phyloP scores from a whole-genome alignment of 768 basidiomycete species.

The Mycena epipterygia region DNA sequence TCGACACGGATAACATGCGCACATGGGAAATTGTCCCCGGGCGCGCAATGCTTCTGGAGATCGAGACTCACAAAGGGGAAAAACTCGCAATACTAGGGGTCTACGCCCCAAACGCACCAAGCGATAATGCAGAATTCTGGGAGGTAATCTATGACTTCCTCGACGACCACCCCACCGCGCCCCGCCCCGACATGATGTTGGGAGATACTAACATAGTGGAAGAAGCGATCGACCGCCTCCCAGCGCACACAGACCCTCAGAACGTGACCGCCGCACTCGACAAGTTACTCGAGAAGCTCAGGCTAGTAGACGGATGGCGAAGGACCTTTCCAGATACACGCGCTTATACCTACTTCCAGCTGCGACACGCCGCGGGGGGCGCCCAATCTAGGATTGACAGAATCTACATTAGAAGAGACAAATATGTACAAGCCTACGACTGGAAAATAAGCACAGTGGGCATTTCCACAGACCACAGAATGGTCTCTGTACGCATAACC shows the following conservation, averaged over 20 bases:
- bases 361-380: not conserved
- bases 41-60: no score
- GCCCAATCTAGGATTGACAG: conserved; percentile 51
- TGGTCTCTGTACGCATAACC: not conserved
- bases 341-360: no score
- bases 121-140: conserved; percentile 50
- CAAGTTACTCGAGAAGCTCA: no score
- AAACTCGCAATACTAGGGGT: conserved; percentile 46
- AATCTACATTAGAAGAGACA: not conserved
- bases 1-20: no score
- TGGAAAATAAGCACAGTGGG: conserved; percentile 32
- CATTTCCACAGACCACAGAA: not conserved
- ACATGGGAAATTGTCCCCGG: no score
- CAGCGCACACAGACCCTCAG: conserved; percentile 37
- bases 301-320: no score
- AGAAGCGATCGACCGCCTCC: conserved; percentile 52
- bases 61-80: conserved; percentile 31
- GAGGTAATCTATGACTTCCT: conserved; percentile 25
- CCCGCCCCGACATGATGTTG: conserved; percentile 49
- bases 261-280: no score
- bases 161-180: conserved; percentile 9
- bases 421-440: conserved; percentile 43
- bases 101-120: conserved; percentile 50
- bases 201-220: conserved; percentile 61
- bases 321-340: no score